Percentiles rank a stretch among this genome's conserved stretches.
Conservation (phyloP, 2,329 filamentous ascomycete species). For the Phyllosticta citribraziliensis region DNA sequence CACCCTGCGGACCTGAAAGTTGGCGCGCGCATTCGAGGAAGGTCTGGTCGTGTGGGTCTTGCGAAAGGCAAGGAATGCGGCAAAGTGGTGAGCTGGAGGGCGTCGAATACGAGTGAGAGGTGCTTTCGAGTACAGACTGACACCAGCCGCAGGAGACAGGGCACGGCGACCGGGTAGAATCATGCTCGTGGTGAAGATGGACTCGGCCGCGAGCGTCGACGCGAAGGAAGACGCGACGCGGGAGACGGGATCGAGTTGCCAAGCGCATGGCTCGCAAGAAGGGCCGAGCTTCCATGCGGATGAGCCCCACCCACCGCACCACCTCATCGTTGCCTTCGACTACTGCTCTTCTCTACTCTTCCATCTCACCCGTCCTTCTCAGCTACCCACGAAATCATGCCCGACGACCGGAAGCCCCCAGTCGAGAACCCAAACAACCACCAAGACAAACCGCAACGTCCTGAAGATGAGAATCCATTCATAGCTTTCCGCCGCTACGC, state of each 20-base stretch:
- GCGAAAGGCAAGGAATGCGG: background rate
- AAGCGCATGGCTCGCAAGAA: background rate
- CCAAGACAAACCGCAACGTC: slow-evolving; percentile 18
- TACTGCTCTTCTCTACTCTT: background rate
- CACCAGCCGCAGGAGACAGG: background rate
- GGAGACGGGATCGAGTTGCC: background rate
- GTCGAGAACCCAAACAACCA: slow-evolving; percentile 15
- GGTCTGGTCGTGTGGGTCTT: background rate
- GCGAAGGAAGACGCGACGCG: background rate
- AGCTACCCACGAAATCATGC: background rate
- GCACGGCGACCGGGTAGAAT: background rate
- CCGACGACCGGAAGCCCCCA: slow-evolving; percentile 1
- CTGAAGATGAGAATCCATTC: slow-evolving; percentile 33
- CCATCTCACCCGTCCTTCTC: background rate
- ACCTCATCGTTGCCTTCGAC: background rate
- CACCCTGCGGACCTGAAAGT: background rate
- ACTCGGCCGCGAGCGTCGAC: background rate
- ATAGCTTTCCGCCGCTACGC: slow-evolving; percentile 52
- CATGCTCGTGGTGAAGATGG: background rate
- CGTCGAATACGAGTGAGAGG: background rate
- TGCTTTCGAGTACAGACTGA: background rate
- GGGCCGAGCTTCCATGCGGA: slow-evolving; percentile 3
- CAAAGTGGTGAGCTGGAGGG: background rate
- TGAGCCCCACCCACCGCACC: background rate
- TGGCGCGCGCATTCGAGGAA: background rate